Evolutionary conservation across 805 yeast genomes (phyloP), one percentile per base, ranked within the genome.

Genomic region (Lachancea sp.): DNA sequence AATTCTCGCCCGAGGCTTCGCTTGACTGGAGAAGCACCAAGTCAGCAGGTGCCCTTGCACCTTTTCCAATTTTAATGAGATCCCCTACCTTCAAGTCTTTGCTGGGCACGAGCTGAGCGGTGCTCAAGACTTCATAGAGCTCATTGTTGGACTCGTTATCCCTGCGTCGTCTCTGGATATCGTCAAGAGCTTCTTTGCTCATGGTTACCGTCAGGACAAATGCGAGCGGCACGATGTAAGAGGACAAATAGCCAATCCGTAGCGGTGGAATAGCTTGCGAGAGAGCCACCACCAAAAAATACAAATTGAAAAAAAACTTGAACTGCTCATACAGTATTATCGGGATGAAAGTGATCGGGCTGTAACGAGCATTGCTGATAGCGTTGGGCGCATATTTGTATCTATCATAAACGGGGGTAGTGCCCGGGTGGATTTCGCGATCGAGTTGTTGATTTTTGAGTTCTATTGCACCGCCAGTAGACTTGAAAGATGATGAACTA

Each of bases 161-260:
- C 51, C 99, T 77, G 50, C 93, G 75, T 42, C 98, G 75, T 60
- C 99, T 79, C 47, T 83, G 85, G 9, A 91, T 75, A 65, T 93
- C 99, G 66, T 93, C 99, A 54, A 85, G 73, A 0, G 97, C 98
- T 62, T 93, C 99, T 63, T 93, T 93, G 54, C 82, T 70, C 95
- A 95, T 90, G 1, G 99, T 95, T 5, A 93, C 95, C 0, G 85
- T 71, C 34, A 93, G 69, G 13, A 93, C 99, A 70, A 93, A 93
- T 1, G 86, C 96, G 46, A 93, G 73, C 0, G 99, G 99, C 9
- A 90, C 96, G 17, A 95, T 75, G 62, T 93, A 93, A 2, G 96
- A 85, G 1, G 95, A 85, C 31, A 93, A 70, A 59, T 91, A 93
- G 11, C 99, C 99, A 30, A 93, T 93, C 54, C 97, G 73, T 43